Percentiles rank a stretch among this genome's conserved stretches.
These are phyloP conservation scores for Sclerotinia sclerotiorum DNA, from an alignment of 2,329 filamentous ascomycete genomes.

Conservation along the genomic window DNA sequence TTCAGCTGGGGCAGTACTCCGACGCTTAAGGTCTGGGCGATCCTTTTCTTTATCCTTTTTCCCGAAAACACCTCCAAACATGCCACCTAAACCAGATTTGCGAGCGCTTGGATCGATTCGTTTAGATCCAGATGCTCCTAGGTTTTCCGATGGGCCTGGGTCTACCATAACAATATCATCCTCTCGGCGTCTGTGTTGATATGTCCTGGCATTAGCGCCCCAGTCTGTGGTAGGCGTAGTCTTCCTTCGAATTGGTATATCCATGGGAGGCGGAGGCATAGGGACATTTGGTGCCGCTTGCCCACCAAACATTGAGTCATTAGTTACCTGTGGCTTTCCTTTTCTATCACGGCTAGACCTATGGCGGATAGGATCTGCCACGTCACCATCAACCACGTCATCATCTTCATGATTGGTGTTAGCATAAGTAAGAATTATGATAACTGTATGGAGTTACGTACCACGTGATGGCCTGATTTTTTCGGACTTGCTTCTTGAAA, in stretches of 20 bases:
- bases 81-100: conserved; percentile 57
- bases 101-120: conserved; percentile 63
- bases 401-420: conserved; percentile 46
- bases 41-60: conserved; percentile 38
- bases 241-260: conserved; percentile 35
- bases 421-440: conserved; percentile 24
- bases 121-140: conserved; percentile 44
- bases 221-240: conserved; percentile 32
- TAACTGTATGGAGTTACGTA: conserved; percentile 31
- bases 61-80: conserved; percentile 59
- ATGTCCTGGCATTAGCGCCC: conserved; percentile 47
- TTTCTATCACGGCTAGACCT: conserved; percentile 48
- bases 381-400: conserved; percentile 54
- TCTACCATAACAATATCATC: conserved; percentile 63
- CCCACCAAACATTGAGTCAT: conserved; percentile 31
- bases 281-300: conserved; percentile 37
- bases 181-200: conserved; percentile 64
- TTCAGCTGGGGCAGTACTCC: conserved; percentile 52
- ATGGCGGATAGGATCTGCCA: conserved; percentile 46
- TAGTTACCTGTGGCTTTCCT: conserved; percentile 46
- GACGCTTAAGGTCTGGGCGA: conserved; percentile 50
- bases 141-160: conserved; percentile 45
- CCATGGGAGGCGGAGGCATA: conserved; percentile 38
- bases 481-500: conserved; percentile 49
- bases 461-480: conserved; percentile 49